phyloP scores from a whole-genome alignment of 2,329 filamentous ascomycete genomes.

The Colletotrichum agaves region DNA sequence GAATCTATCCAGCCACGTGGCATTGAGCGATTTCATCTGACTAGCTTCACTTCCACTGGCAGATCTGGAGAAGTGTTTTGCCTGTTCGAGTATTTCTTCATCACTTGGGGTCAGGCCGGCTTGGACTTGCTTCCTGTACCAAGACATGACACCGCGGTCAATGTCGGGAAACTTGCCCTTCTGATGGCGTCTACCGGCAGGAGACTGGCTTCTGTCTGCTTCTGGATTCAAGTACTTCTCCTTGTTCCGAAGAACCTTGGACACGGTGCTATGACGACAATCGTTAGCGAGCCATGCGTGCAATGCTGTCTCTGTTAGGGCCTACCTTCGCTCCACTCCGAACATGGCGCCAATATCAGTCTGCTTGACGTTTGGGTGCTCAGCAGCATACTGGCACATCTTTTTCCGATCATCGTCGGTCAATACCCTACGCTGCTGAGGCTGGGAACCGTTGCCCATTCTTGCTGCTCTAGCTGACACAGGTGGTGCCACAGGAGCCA shows the following conservation, averaged over 20 bases:
- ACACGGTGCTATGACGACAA: conserved; percentile 81
- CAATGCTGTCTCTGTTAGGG: conserved; percentile 11
- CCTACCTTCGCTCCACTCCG: conserved; percentile 96
- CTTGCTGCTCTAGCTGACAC: conserved; percentile 61
- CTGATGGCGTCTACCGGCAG: conserved; percentile 73
- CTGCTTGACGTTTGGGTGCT: conserved; percentile 91
- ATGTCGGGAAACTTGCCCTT: conserved; percentile 92
- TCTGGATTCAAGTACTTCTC: conserved; percentile 86
- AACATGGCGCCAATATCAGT: conserved; percentile 96
- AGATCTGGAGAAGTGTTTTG: conserved; percentile 75
- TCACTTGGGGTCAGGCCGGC: conserved; percentile 80
- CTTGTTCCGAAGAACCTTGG: conserved; percentile 93
- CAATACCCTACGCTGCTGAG: conserved; percentile 83
- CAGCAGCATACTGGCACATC: conserved; percentile 95
- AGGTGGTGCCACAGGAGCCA: conserved; percentile 66
- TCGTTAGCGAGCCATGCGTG: conserved; percentile 42
- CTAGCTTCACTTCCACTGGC: conserved; percentile 73
- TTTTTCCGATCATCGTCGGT: conserved; percentile 89
- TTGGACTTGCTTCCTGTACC: conserved; percentile 83
- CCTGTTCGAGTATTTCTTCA: conserved; percentile 86
- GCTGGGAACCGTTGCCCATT: conserved; percentile 59
- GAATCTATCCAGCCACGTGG: conserved; percentile 92
- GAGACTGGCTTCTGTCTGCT: conserved; percentile 81
- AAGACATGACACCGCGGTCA: conserved; percentile 88
- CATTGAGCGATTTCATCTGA: conserved; percentile 76